phyloP scores from a whole-genome alignment of 23 red algal genomes.

The Agarophyton chilense region DNA sequence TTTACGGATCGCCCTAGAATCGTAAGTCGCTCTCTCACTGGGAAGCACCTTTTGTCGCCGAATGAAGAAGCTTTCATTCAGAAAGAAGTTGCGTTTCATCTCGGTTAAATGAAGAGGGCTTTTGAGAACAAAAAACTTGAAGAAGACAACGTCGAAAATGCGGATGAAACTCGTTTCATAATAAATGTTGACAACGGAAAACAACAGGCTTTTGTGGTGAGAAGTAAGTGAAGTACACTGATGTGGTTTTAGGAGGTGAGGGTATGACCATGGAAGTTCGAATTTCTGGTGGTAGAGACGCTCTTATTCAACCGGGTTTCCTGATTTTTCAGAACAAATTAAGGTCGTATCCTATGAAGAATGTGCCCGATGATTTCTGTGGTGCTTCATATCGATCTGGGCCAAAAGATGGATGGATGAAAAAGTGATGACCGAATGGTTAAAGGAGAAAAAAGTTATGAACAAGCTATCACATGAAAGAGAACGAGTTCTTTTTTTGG shows the following conservation, averaged over 20 bases:
- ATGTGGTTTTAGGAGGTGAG: conserved; percentile 17
- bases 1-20: neutral
- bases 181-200: conserved; percentile 2
- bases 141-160: neutral
- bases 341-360: neutral
- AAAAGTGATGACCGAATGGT: no score
- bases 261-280: conserved; percentile 23
- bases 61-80: neutral
- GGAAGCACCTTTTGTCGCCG: neutral
- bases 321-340: conserved; percentile 21
- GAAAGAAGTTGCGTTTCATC: neutral
- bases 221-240: conserved; percentile 10
- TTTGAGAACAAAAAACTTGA: neutral
- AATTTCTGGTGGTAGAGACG: neutral
- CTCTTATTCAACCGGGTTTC: neutral
- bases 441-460: no score
- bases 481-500: neutral
- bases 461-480: neutral
- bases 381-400: no score
- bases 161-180: conserved; percentile 11
- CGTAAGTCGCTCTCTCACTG: conserved; percentile 8
- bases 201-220: neutral
- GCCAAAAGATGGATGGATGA: no score
- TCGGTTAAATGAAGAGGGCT: no score
- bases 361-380: neutral